Evolutionary conservation across 2,329 filamentous ascomycete genomes (phyloP), one percentile per base, ranked within the genome.

Genomic region (Talaromyces piceae): DNA sequence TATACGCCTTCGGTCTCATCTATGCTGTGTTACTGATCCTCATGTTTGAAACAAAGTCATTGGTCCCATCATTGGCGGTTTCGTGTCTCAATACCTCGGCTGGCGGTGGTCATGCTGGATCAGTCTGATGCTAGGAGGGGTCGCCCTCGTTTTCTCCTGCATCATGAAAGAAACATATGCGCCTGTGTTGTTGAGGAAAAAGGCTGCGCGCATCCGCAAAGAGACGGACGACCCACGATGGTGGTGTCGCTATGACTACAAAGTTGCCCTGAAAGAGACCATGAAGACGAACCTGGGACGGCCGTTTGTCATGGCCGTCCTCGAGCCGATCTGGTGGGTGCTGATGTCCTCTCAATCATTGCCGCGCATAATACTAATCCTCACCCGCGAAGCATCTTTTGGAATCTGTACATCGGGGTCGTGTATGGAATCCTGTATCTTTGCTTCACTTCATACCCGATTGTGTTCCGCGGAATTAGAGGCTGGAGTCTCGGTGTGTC

Each of bases 381-480:
- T 41, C n/a, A n/a, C n/a, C 20, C 50, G 22, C 50, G 18, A 51
- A 86, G 83, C 72, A 86, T 91, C 26, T 83, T 83, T 64, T 91
- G 82, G 82, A 80, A 86, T 61, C 66, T 83, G 28, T 86, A 86
- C 58, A 80, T 86, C 56, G 80, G 87, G 0, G 73, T 95, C 33
- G 81, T 95, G 30, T 95, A 95, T 65, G 87, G 83, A 16, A 89
- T 95, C 37, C 75, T 96, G 1, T 93, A 93, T 62, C 81, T 95
- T 27, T 94, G 88, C 69, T 95, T 95, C 71, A 85, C 94, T 13
- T 88, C 88, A 11, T 94, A 94, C 65, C 90, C 90, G 0, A 86
- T 94, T 53, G 86, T 95, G 52, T 95, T 93, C 68, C 75, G 77
- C 9, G 74, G 85, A 37, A 70, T 81, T 52, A 85, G 91, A 16